Conservation (phyloP, 2,329 filamentous ascomycete species). For the Colletotrichum chrysophilum region DNA sequence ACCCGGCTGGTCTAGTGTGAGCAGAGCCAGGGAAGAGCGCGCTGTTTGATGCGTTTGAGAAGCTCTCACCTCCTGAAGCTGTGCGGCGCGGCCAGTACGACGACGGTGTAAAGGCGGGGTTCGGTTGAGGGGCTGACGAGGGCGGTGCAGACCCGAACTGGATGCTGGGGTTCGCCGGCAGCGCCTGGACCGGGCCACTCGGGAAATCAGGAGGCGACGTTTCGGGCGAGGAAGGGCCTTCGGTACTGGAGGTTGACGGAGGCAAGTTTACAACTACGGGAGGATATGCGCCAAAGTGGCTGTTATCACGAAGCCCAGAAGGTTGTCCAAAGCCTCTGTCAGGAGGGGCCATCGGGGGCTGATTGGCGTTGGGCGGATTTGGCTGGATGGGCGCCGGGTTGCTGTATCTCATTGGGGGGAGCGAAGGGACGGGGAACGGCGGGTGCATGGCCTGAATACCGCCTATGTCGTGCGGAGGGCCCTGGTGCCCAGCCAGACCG, state of each 20-base stretch:
- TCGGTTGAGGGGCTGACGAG: background rate
- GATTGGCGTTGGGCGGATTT: background rate
- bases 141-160: slow-evolving; percentile 21
- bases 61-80: background rate
- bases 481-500: background rate
- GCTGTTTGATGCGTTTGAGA: background rate
- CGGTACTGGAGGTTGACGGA: background rate
- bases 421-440: background rate
- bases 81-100: background rate
- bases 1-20: background rate
- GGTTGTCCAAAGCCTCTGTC: background rate
- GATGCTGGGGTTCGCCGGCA: background rate
- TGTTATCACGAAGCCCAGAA: background rate
- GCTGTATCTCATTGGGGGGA: background rate
- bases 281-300: background rate
- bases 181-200: background rate
- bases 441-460: background rate
- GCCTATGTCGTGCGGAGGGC: background rate
- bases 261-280: background rate
- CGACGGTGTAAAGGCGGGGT: background rate
- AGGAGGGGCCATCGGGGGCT: background rate
- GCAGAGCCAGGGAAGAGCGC: background rate
- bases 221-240: background rate
- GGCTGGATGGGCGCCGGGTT: background rate
- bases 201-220: background rate